Evolutionary conservation across 2,329 filamentous ascomycete genomes (phyloP).

Genomic region (Epichloe uncinata): DNA sequence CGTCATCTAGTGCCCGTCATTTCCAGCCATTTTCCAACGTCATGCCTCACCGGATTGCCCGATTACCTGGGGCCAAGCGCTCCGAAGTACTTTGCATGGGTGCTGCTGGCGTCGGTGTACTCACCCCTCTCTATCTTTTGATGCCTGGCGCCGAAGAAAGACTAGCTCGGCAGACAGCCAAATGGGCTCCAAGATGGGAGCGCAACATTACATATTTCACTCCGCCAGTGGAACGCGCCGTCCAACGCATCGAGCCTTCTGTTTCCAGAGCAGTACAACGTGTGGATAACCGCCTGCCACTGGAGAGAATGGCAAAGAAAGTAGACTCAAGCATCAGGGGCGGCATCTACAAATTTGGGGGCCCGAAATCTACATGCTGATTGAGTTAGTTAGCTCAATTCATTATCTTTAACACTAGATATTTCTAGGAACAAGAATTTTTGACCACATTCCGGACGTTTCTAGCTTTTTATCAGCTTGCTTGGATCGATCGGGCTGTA

Average conservation of each 20-base stretch:
- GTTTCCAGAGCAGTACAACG: slow-evolving; percentile 30
- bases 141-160: slow-evolving; percentile 43
- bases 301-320: slow-evolving; percentile 36
- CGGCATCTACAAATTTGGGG: slow-evolving; percentile 27
- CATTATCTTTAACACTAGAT: no score
- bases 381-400: no score
- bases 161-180: slow-evolving; percentile 37
- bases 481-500: no score
- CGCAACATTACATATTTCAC: slow-evolving; percentile 41
- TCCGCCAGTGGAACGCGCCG: slow-evolving; percentile 31
- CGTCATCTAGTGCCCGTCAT: background rate
- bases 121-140: slow-evolving; percentile 44
- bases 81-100: slow-evolving; percentile 40
- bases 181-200: slow-evolving; percentile 49
- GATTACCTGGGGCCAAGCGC: slow-evolving; percentile 34
- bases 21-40: slow-evolving; percentile 10
- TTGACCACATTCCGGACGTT: no score
- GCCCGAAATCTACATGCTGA: slow-evolving; percentile 9
- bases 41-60: slow-evolving; percentile 33
- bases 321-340: slow-evolving; percentile 34
- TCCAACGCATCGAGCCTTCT: slow-evolving; percentile 36
- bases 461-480: no score
- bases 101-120: slow-evolving; percentile 37
- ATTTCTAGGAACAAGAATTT: no score
- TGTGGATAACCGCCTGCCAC: slow-evolving; percentile 33